These are phyloP conservation scores for Penicillium bovifimosum DNA, from an alignment of 495 filamentous ascomycete genomes.

Conservation along the genomic window DNA sequence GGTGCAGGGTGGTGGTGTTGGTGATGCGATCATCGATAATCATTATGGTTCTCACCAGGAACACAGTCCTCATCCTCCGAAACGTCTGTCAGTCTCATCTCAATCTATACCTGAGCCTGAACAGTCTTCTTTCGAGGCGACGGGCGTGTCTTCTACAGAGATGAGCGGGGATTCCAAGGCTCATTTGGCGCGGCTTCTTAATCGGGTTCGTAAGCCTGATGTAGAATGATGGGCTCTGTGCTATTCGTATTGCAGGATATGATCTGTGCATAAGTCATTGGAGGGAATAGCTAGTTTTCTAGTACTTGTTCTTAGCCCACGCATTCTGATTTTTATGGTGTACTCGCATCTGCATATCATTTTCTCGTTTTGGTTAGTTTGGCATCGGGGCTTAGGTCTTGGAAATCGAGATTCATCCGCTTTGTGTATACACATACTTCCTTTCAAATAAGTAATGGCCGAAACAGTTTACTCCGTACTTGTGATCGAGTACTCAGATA, in stretches of 20 bases:
- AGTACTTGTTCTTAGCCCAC: not conserved
- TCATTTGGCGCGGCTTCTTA: constrained; percentile 22
- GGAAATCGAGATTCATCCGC: not conserved
- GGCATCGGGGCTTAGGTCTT: not conserved
- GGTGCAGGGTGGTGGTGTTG: not conserved
- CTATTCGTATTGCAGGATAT: not conserved
- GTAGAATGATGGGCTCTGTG: constrained; percentile 1
- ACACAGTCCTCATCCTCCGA: constrained; percentile 11
- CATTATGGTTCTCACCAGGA: not conserved
- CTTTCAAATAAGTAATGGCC: no score
- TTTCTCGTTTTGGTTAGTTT: not conserved
- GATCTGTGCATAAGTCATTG: not conserved
- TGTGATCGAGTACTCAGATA: not conserved
- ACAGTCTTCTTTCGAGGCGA: constrained; percentile 20
- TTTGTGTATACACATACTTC: no score
- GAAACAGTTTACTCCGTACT: no score
- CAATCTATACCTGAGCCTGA: constrained; percentile 18
- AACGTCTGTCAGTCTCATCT: constrained; percentile 11
- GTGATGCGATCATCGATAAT: not conserved
- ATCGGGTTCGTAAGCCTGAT: constrained; percentile 15
- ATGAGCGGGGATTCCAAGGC: constrained; percentile 13
- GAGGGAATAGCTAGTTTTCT: not conserved
- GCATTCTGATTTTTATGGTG: not conserved
- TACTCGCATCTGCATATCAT: not conserved
- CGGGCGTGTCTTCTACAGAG: constrained; percentile 14